A percentile compares a stretch with the other conserved stretches of the same genome.
Evolutionary conservation across 345 rosid genomes (phyloP).

Genomic region (Citrus unshiu): DNA sequence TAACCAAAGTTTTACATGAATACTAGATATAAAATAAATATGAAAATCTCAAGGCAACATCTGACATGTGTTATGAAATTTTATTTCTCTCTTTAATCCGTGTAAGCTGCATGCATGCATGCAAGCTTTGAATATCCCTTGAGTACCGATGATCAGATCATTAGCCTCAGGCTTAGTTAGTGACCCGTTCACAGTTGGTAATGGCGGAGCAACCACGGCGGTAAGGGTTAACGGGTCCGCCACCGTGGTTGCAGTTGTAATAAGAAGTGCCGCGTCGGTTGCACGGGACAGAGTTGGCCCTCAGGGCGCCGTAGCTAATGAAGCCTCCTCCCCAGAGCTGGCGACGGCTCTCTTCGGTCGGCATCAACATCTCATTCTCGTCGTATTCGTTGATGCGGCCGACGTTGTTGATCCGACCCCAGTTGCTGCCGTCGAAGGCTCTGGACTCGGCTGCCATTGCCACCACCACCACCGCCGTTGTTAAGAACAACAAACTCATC

Average conservation of each 20-base stretch:
- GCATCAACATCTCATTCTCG: constrained; percentile 37
- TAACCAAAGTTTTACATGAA: background rate
- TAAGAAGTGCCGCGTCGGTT: constrained; percentile 23
- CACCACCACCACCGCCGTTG: constrained; percentile 10
- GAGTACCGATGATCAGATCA: too few species aligned
- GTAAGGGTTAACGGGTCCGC: constrained; percentile 28
- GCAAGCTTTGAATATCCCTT: too few species aligned
- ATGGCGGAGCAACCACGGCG: constrained; percentile 24
- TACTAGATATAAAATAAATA: background rate
- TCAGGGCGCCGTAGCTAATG: constrained; percentile 21
- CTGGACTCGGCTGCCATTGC: constrained; percentile 11
- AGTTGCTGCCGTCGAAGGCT: background rate
- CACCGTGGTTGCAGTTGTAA: constrained; percentile 11
- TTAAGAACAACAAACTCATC: background rate
- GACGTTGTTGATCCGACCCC: constrained; percentile 9
- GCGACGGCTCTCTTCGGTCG: constrained; percentile 32
- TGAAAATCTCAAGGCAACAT: too few species aligned
- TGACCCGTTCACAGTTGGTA: constrained; percentile 21
- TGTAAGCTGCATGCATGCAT: too few species aligned
- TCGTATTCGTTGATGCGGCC: background rate
- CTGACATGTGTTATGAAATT: too few species aligned
- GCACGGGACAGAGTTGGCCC: constrained; percentile 14
- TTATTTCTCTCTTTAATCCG: too few species aligned
- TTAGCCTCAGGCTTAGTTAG: background rate
- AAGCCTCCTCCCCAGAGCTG: constrained; percentile 17